Evolutionary conservation across 192 early-diverging fungal species (phyloP), one percentile per base, ranked within the genome.

Genomic region (Chytriomyces confervae): DNA sequence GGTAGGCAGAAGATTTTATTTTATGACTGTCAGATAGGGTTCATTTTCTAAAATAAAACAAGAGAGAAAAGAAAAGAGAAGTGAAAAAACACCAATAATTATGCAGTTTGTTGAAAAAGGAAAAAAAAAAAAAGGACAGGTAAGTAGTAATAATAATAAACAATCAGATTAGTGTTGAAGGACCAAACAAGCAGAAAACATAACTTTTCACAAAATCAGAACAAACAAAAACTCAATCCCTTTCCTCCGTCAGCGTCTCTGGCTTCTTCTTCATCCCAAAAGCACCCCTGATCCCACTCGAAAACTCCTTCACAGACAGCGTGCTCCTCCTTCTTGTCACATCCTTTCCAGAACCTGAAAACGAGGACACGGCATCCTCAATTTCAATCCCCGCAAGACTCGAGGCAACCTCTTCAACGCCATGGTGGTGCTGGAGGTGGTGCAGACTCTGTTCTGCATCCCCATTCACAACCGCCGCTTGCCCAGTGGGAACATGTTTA

Each of bases 171-270:
- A 36, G 24, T 27, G 24, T 27, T 27, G 24, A 27, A 27, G 24
- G 24, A 0, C 24, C 24, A 27, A 27, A 27, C 24, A 36, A 36
- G 36, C 36, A 36, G 36, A 36, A 36, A 36, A 36, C 36, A 36
- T 36, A 36, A 36, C 36, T 36, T 36, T 36, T 36, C 36, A 36
- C 36, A 36, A 36, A 81, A 80, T 8, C 83, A 83, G 76, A 84
- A 82, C 69, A 72, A 75, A 10, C 83, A 89, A 6, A 84, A 87
- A 57, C 57, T 86, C 7, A 86, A 82, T 62, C 10, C 24, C 63
- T 36, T 20, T 29, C 46, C 44, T 75, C 72, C 46, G 63, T 50
- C 66, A n/a, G 16, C 20, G 53, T 57, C 20, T 57, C 53, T 57
- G 53, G 53, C 53, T 64, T 20, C 50, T 66, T 76, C 36, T 64